Base-by-base conservation (phyloP, 768 basidiomycete species). In the Neoboletus magnificus region DNA sequence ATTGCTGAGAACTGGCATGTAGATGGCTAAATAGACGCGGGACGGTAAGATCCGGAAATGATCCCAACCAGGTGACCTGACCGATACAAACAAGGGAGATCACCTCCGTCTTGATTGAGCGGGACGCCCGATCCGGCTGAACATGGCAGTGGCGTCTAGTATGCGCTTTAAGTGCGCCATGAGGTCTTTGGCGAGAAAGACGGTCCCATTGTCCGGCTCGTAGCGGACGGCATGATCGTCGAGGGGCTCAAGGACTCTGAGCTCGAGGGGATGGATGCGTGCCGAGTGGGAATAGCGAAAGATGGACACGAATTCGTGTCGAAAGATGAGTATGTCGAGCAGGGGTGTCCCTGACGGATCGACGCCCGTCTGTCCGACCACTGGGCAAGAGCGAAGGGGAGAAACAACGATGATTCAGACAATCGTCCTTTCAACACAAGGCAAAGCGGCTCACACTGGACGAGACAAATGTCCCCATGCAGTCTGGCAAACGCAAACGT, bases 261-360 rank as follows among this genome's bases (percentile, higher is more conserved):
- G 75, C 49, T 72, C 70, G 18, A 58, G 58, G 11, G 70, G 66
- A 33, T 61, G 63, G 0, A 72, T 48, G 20, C 82, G 76, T 2
- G 75, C 60, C 13, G 81, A 79, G 57, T 85, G 79, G 1, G 70
- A 70, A 53, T 82, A 79, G 37, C 84, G 82, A 62, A 85, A 86
- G 49, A 86, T 86, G 59, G 80, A 80, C 66, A 81, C 80, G 59
- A 84, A 84, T 67, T 85, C 84, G 63, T 85, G 82, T 18, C 64
- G 60, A 55, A 72, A 72, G 48, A 72, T 39, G 30, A 65, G 57
- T 1, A 73, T 49, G 32, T 65, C 62, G 22, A 71, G 50, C n/a
- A 54, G 25, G 11, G 59, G 51, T 1, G 58, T 48, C 2, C 56
- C 55, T 4, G 58, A 62, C 4, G 58, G 15, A 40, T 66, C 63